phyloP scores from a whole-genome alignment of 2,329 filamentous ascomycete species.

The Penicillium sp. region DNA sequence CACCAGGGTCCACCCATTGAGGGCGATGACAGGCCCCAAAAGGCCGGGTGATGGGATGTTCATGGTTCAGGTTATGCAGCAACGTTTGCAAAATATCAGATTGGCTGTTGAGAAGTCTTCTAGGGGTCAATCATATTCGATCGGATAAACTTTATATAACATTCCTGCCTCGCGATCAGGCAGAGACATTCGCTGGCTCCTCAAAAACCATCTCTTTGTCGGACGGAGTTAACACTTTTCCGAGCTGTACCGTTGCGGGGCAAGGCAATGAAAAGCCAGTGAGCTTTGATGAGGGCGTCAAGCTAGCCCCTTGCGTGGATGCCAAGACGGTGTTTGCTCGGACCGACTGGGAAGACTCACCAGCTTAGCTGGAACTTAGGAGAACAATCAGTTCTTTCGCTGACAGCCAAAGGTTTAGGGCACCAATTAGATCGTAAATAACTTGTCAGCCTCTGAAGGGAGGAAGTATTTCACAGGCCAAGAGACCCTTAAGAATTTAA shows the following conservation, averaged over 20 bases:
- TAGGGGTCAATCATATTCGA: background rate
- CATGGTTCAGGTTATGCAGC: background rate
- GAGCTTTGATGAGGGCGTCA: background rate
- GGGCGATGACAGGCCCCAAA: constrained; percentile 36
- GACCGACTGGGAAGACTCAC: background rate
- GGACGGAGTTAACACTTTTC: background rate
- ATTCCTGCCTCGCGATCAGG: background rate
- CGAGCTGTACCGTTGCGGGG: background rate
- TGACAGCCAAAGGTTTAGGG: no score
- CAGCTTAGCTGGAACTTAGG: background rate
- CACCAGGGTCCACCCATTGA: constrained; percentile 47
- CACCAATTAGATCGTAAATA: no score
- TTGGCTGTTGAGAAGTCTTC: background rate
- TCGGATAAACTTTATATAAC: background rate
- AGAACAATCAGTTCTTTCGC: no score
- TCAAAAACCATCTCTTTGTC: background rate
- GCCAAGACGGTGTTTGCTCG: background rate
- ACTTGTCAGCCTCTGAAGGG: no score
- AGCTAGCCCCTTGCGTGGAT: background rate
- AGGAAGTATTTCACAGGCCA: no score
- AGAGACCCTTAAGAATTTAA: no score
- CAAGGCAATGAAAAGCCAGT: background rate
- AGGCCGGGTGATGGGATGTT: constrained; percentile 21
- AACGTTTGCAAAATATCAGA: background rate
- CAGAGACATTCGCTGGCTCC: background rate